phyloP scores from a whole-genome alignment of 495 filamentous ascomycete genomes.

The Xeromyces bisporus region DNA sequence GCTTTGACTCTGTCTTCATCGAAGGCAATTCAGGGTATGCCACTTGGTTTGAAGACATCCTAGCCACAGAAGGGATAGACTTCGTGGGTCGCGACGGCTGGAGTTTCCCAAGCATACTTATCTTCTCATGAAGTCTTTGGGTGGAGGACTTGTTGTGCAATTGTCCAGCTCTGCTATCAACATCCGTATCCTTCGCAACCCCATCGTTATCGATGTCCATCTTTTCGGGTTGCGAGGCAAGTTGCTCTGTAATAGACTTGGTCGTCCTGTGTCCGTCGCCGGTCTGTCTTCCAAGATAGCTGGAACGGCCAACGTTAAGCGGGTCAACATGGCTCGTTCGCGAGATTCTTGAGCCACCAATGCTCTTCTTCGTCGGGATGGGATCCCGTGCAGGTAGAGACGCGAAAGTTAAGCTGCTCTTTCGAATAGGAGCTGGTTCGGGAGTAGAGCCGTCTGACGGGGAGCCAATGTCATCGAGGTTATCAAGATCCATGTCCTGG shows the following conservation, averaged over 20 bases:
- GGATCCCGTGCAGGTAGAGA: conserved; percentile 84
- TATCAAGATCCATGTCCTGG: conserved; percentile 33
- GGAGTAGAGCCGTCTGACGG: conserved; percentile 47
- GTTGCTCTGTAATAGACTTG: conserved; percentile 16
- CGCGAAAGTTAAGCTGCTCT: conserved; percentile 87
- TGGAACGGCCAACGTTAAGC: conserved; percentile 19
- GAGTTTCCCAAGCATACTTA: conserved; percentile 77
- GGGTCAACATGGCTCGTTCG: conserved; percentile 63
- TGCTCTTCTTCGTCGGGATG: conserved; percentile 58
- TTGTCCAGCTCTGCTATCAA: conserved; percentile 24
- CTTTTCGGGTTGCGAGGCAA: conserved; percentile 29
- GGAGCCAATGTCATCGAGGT: conserved; percentile 38
- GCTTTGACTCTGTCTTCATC: conserved; percentile 20
- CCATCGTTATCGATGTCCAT: conserved; percentile 45
- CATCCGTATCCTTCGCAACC: conserved; percentile 17
- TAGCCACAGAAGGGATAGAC: conserved; percentile 39
- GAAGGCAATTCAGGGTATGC: conserved; percentile 40
- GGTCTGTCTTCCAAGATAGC: conserved; percentile 41
- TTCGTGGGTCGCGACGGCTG: conserved; percentile 56
- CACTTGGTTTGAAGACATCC: conserved; percentile 21
- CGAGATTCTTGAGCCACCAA: conserved; percentile 53
- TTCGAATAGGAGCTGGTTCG: conserved; percentile 50
- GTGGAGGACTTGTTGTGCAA: conserved; percentile 79
- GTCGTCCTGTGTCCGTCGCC: conserved; percentile 25
- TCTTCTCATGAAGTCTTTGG: conserved; percentile 77